Evolutionary conservation across 2,329 filamentous ascomycete species (phyloP), one percentile per base, ranked within the genome.

Genomic region (Colletotrichum eleusines): DNA sequence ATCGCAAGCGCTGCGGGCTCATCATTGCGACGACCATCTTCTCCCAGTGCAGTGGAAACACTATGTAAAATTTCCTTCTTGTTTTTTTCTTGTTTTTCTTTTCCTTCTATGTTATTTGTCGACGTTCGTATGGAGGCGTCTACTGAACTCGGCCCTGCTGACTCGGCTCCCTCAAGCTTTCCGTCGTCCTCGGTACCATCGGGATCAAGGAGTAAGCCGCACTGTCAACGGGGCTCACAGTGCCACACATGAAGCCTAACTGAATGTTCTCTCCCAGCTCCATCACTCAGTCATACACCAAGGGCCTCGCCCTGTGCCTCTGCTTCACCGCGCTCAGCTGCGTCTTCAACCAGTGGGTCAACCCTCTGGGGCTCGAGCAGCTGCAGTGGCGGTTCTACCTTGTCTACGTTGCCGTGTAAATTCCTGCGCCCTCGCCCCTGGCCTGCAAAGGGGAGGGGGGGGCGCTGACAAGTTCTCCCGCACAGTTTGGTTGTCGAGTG

Each of bases 341-440:
- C 53, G 80, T 82, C 64, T 80, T 86, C 71, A 84, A 83, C 66
- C 76, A 76, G 23, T 77, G 76, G 54, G 78, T 78, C 73, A 85
- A 85, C 75, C 80, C 83, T 3, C 76, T 83, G n/a, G 83, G 82
- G 11, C 81, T 84, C 70, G 74, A 81, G 20, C 75, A 81, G 59
- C 74, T 84, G 44, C 55, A 81, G 58, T 84, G 82, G 79, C 81
- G 82, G 73, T 80, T 84, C 62, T 84, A 82, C 73, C 81, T 82
- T 62, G 81, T 83, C 72, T 85, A 84, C 74, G 79, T 79, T 61
- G 77, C 74, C 0, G 77, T 78, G 70, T 72, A 23, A 66, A 66
- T 66, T 0, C n/a, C 1, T 1, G 5, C 2, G 5, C 9, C 14
- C 9, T 9, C 6, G 14, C 40, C 5, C 1, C 11, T 7, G 33